These are phyloP conservation scores for Fusarium oxysporum DNA, from an alignment of 2,329 filamentous ascomycete genomes.

Conservation along the genomic window DNA sequence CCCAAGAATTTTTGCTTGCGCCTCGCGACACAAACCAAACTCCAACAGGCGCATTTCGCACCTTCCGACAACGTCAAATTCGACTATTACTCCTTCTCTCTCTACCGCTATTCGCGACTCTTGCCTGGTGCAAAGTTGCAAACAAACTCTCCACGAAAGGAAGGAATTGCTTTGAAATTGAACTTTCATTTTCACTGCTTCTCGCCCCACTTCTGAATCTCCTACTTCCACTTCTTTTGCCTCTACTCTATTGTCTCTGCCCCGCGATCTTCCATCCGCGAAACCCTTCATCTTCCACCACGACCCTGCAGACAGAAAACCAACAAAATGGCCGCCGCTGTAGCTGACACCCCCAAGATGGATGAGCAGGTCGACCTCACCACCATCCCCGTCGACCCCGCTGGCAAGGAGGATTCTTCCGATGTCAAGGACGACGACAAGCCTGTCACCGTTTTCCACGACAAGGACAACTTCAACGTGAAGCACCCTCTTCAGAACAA, in stretches of 20 bases:
- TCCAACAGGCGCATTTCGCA: slow-evolving; percentile 36
- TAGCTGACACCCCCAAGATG: slow-evolving; percentile 51
- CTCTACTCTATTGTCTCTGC: slow-evolving; percentile 40
- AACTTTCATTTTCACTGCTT: slow-evolving; percentile 30
- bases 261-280: slow-evolving; percentile 45
- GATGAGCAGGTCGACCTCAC: slow-evolving; percentile 73
- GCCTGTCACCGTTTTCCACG: slow-evolving; percentile 94
- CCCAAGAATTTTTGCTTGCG: slow-evolving; percentile 43
- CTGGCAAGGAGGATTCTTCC: slow-evolving; percentile 66
- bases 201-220: slow-evolving; percentile 35
- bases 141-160: slow-evolving; percentile 19
- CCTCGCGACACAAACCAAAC: slow-evolving; percentile 38
- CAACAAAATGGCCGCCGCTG: slow-evolving; percentile 52
- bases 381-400: slow-evolving; percentile 75
- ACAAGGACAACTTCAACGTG: slow-evolving; percentile 99
- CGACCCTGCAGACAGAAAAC: slow-evolving; percentile 20
- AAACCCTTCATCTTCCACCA: slow-evolving; percentile 20
- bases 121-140: slow-evolving; percentile 57
- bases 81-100: slow-evolving; percentile 17
- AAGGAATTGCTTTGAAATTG: slow-evolving; percentile 46
- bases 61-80: slow-evolving; percentile 35
- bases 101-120: slow-evolving; percentile 27
- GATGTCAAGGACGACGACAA: slow-evolving; percentile 66
- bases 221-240: slow-evolving; percentile 38
- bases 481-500: slow-evolving; percentile 98